These are phyloP conservation scores for Canna indica DNA, from an alignment of 176 grass and related monocot genomes.

Conservation along the genomic window DNA sequence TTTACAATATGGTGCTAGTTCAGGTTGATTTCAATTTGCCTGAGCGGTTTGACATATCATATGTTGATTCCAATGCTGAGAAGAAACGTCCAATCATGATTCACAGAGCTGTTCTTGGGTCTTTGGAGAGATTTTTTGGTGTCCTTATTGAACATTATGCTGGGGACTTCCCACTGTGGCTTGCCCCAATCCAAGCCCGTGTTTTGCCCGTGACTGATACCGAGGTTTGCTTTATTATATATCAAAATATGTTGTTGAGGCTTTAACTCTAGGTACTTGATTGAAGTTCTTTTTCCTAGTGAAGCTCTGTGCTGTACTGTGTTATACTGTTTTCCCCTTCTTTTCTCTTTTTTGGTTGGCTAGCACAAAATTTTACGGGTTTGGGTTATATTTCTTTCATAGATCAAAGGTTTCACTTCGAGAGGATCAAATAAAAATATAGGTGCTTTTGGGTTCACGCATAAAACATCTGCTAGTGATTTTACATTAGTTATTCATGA, in stretches of 20 bases:
- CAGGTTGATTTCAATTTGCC: conserved; percentile 97
- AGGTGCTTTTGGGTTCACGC: too few species aligned
- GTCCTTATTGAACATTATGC: conserved; percentile 91
- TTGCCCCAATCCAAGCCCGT: conserved; percentile 75
- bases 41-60: conserved; percentile 76
- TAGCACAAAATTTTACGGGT: too few species aligned
- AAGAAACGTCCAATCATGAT: conserved; percentile 91
- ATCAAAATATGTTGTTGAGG: conserved; percentile 2
- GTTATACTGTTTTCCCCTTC: too few species aligned
- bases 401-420: too few species aligned
- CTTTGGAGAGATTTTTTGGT: conserved; percentile 86
- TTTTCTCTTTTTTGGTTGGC: too few species aligned
- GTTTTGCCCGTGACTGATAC: conserved; percentile 77
- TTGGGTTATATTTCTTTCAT: too few species aligned
- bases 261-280: background rate
- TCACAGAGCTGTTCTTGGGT: conserved; percentile 89
- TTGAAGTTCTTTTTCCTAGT: background rate
- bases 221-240: conserved; percentile 45
- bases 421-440: too few species aligned
- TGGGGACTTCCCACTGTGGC: conserved; percentile 97
- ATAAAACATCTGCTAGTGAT: too few species aligned
- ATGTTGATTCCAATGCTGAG: conserved; percentile 71
- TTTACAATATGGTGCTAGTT: background rate
- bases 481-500: too few species aligned
- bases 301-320: background rate